A percentile compares a stretch with the other conserved stretches of the same genome.
Evolutionary conservation across 345 rosid genomes (phyloP).

Genomic region (Isatis tinctoria): DNA sequence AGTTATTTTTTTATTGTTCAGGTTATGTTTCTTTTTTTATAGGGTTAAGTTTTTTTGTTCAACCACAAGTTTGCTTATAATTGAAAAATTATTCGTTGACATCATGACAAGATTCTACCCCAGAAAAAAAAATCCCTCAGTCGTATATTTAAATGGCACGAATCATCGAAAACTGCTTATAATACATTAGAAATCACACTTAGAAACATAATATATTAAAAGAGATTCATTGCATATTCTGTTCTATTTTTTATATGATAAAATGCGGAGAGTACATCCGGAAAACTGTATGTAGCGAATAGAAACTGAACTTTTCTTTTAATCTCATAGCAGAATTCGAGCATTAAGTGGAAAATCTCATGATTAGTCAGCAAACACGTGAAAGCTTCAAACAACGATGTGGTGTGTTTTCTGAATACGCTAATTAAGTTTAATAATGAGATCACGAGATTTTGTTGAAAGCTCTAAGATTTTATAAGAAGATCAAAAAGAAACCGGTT

Average conservation of each 20-base stretch:
- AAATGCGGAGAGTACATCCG: background rate
- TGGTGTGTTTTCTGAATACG: background rate
- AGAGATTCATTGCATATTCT: slow-evolving; percentile 11
- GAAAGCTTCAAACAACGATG: background rate
- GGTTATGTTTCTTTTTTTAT: slow-evolving; percentile 4
- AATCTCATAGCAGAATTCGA: background rate
- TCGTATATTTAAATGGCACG: background rate
- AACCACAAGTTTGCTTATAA: slow-evolving; percentile 8
- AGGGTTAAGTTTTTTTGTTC: background rate
- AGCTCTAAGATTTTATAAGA: background rate
- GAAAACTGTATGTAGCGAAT: background rate
- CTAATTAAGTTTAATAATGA: background rate
- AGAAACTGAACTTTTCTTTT: background rate
- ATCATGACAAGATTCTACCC: slow-evolving; percentile 14
- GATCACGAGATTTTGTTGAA: background rate
- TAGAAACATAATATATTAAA: background rate
- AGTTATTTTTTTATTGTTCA: background rate
- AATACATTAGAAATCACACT: background rate
- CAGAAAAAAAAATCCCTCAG: background rate
- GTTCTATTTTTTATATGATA: background rate
- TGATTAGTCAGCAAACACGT: background rate
- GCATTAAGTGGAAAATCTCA: background rate
- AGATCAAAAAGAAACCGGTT: too few relatives aligned
- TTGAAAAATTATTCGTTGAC: background rate
- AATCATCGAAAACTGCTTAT: background rate